Evolutionary conservation across 371 early-diverging fungal genomes (phyloP).

Genomic region (Entomophthora muscae): DNA sequence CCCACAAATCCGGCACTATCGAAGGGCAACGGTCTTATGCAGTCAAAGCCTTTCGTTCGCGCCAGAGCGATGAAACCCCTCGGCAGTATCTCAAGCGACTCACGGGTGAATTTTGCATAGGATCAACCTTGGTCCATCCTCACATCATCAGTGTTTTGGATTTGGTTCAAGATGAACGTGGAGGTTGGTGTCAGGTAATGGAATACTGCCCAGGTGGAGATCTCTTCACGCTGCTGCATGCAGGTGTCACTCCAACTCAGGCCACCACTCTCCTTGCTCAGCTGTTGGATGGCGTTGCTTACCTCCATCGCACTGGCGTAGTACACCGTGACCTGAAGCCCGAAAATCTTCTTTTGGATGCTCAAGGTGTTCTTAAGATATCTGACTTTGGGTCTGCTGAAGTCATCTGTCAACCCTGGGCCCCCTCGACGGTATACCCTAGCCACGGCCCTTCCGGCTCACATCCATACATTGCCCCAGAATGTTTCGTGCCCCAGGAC

Average conservation of each 20-base stretch:
- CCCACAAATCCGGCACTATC: constrained; percentile 28
- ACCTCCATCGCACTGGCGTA: constrained; percentile 32
- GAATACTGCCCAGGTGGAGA: constrained; percentile 51
- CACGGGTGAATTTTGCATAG: constrained; percentile 56
- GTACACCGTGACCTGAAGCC: constrained; percentile 60
- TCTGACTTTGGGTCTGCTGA: constrained; percentile 66
- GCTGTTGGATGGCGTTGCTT: constrained; percentile 28
- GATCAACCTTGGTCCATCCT: constrained; percentile 36
- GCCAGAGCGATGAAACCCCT: constrained; percentile 25
- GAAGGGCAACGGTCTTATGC: constrained; percentile 20
- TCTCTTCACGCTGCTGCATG: constrained; percentile 26
- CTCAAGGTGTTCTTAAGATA: constrained; percentile 65
- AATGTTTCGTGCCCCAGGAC: constrained; percentile 39
- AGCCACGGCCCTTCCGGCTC: constrained; percentile 69
- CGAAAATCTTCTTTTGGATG: constrained; percentile 61
- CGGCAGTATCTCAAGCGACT: constrained; percentile 41
- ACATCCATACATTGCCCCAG: constrained; percentile 83
- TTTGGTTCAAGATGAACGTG: constrained; percentile 33
- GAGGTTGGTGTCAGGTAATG: constrained; percentile 46
- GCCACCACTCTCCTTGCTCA: constrained; percentile 26
- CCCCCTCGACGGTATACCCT: constrained; percentile 27
- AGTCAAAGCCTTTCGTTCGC: constrained; percentile 41
- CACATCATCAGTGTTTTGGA: constrained; percentile 55
- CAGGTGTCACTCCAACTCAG: constrained; percentile 18
- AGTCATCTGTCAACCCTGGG: constrained; percentile 55